Evolutionary conservation across 495 filamentous ascomycete species (phyloP).

Genomic region (Xylaria telfairii): DNA sequence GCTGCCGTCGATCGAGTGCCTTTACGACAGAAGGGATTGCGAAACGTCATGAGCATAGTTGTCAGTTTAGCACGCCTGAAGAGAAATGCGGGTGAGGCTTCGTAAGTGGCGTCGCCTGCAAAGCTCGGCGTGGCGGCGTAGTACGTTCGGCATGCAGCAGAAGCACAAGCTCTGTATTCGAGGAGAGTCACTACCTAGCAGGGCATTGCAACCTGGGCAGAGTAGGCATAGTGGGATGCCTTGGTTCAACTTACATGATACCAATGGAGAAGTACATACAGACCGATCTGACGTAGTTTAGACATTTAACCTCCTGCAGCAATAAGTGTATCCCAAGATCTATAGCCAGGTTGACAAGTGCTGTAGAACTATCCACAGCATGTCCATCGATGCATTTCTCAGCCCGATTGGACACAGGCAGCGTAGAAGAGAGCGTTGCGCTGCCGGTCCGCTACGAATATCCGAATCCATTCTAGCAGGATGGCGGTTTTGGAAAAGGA

Average conservation of each 20-base stretch:
- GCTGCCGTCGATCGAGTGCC: slow-evolving; percentile 15
- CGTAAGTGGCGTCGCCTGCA: slow-evolving; percentile 3
- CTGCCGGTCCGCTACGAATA: slow-evolving; percentile 34
- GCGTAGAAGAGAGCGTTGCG: slow-evolving; percentile 32
- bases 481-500: slow-evolving; percentile 43
- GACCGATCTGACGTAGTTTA: slow-evolving; percentile 30
- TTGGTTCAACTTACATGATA: slow-evolving; percentile 34
- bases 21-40: slow-evolving; percentile 6
- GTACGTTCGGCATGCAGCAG: background rate
- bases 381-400: slow-evolving; percentile 35
- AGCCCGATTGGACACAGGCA: slow-evolving; percentile 43
- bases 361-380: slow-evolving; percentile 23
- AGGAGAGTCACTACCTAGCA: background rate
- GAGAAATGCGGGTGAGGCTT: background rate
- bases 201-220: no score
- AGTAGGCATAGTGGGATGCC: background rate
- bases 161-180: slow-evolving; percentile 5
- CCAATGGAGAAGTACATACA: slow-evolving; percentile 40
- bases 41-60: slow-evolving; percentile 4
- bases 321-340: slow-evolving; percentile 41
- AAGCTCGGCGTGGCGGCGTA: background rate
- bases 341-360: slow-evolving; percentile 34
- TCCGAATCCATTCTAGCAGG: slow-evolving; percentile 44
- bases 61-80: slow-evolving; percentile 6
- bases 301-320: slow-evolving; percentile 36